These are phyloP conservation scores for Aciculosporium take DNA, from an alignment of 2,329 filamentous ascomycete genomes.

Conservation along the genomic window DNA sequence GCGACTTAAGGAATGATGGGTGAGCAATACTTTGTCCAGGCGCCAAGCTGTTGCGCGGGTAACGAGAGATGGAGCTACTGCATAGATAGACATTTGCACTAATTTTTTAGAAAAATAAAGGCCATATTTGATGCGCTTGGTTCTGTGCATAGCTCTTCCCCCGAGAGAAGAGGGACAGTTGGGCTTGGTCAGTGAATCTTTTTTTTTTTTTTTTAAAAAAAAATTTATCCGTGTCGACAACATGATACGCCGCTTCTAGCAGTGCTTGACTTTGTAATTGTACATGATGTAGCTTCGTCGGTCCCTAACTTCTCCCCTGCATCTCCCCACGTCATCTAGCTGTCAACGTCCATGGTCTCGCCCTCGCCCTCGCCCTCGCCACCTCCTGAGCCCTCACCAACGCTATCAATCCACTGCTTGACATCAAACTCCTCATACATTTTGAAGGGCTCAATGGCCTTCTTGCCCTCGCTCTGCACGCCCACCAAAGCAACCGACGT, in stretches of 20 bases:
- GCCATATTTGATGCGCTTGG: not conserved
- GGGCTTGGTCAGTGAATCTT: too few species aligned
- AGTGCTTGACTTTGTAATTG: conserved; percentile 15
- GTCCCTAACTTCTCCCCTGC: not conserved
- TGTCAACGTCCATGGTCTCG: conserved; percentile 21
- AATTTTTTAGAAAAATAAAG: not conserved
- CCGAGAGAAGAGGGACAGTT: too few species aligned
- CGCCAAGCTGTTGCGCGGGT: not conserved
- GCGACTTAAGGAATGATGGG: not conserved
- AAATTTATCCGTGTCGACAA: not conserved
- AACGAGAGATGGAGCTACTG: not conserved
- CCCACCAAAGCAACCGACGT: conserved; percentile 83
- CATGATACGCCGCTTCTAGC: conserved; percentile 5
- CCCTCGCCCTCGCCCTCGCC: conserved; percentile 23
- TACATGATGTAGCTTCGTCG: conserved; percentile 21
- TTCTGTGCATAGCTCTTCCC: too few species aligned
- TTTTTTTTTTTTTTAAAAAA: too few species aligned
- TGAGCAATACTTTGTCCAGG: not conserved
- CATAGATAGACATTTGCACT: too few species aligned
- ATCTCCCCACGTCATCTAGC: conserved; percentile 12
- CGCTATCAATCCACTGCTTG: conserved; percentile 69
- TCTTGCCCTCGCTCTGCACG: conserved; percentile 31
- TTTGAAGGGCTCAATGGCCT: conserved; percentile 65
- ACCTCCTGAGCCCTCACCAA: conserved; percentile 37
- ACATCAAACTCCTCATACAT: conserved; percentile 83